Evolutionary conservation across 768 basidiomycete genomes (phyloP).

Genomic region (Tubosaeta sp.): DNA sequence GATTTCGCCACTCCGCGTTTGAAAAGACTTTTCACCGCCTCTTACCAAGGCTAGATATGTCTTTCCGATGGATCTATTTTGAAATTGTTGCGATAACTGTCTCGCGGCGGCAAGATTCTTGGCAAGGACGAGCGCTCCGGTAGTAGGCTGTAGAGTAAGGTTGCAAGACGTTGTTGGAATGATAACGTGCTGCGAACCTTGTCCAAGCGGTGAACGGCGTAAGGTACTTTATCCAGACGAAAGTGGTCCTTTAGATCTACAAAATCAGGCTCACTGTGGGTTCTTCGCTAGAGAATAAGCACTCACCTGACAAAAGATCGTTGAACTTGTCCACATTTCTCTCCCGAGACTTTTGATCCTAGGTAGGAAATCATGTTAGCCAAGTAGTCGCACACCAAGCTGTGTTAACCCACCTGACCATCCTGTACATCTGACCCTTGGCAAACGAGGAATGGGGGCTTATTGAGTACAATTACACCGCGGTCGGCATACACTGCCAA

Average conservation of each 20-base stretch:
- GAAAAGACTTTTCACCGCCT: conserved; percentile 46
- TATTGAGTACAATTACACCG: conserved; percentile 52
- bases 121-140: conserved; percentile 58
- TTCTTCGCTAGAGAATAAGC: conserved; percentile 5
- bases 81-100: conserved; percentile 55
- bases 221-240: conserved; percentile 35
- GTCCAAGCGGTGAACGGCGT: conserved; percentile 62
- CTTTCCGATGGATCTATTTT: conserved; percentile 44
- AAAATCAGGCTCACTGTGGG: neutral
- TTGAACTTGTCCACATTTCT: conserved; percentile 34
- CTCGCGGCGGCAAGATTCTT: conserved; percentile 40
- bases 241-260: conserved; percentile 31
- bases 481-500: conserved; percentile 50
- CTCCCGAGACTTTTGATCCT: conserved; percentile 18
- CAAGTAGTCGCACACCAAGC: conserved; percentile 1
- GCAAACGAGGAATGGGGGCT: conserved; percentile 55
- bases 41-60: conserved; percentile 63
- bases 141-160: conserved; percentile 44
- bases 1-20: conserved; percentile 38
- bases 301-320: conserved; percentile 33
- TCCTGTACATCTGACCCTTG: conserved; percentile 36
- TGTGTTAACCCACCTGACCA: conserved; percentile 15
- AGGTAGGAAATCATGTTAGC: conserved; percentile 3
- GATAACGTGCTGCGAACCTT: conserved; percentile 38
- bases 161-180: neutral